Percentiles rank a stretch among this genome's conserved stretches.
Evolutionary conservation across 208 protist genomes (phyloP).

Genomic region (Leishmania arabica): DNA sequence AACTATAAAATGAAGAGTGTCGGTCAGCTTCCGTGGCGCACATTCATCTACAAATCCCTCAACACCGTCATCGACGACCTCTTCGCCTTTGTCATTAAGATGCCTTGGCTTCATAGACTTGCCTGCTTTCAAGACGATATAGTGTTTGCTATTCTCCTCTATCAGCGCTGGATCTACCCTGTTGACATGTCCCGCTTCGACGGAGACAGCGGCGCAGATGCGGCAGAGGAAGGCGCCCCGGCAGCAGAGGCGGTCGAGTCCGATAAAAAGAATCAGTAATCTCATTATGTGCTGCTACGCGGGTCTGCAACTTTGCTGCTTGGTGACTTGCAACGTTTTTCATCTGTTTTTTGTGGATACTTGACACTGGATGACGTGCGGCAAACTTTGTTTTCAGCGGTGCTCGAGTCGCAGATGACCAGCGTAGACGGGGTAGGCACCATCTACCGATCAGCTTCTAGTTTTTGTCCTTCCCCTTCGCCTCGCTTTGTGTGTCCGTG

Average conservation of each 20-base stretch:
- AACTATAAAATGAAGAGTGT: constrained; percentile 99
- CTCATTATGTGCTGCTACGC: not conserved
- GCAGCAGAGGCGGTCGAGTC: not conserved
- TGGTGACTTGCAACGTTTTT: not conserved
- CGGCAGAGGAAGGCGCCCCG: constrained; percentile 2
- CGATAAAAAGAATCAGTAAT: constrained; percentile 14
- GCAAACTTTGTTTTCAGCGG: not conserved
- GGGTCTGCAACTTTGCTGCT: not conserved
- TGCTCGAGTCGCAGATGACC: too few relatives aligned
- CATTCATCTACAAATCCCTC: constrained; percentile 97
- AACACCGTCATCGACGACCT: constrained; percentile 99
- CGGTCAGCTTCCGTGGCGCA: constrained; percentile 97
- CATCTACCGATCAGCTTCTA: not conserved
- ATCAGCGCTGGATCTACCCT: constrained; percentile 98
- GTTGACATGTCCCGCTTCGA: constrained; percentile 91
- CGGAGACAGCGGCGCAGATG: constrained; percentile 34
- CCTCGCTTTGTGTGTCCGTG: not conserved
- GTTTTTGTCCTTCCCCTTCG: not conserved
- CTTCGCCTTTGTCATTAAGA: constrained; percentile 99
- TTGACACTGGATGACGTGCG: not conserved
- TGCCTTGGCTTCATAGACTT: constrained; percentile 97
- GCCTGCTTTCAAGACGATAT: constrained; percentile 98
- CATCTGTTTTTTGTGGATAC: not conserved
- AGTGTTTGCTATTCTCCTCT: constrained; percentile 97
- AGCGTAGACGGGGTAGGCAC: not conserved